Percentiles rank a stretch among this genome's conserved stretches.
phyloP scores from a whole-genome alignment of 495 filamentous ascomycete species.

The Podospora conica region DNA sequence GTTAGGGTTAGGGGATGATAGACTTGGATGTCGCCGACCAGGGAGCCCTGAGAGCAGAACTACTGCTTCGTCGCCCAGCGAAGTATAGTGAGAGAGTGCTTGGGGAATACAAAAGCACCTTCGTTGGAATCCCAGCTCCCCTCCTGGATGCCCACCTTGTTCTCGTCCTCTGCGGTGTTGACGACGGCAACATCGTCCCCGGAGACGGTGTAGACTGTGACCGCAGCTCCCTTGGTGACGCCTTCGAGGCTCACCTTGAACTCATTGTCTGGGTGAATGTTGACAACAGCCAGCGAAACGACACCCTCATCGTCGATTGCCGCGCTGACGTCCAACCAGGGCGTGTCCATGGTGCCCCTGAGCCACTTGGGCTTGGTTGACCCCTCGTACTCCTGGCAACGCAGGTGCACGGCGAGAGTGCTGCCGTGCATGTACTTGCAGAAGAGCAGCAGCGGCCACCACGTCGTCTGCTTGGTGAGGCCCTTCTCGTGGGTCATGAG shows the following conservation, averaged over 20 bases:
- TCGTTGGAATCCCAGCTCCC: slow-evolving; percentile 50
- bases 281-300: slow-evolving; percentile 62
- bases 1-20: too few relatives aligned
- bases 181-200: slow-evolving; percentile 48
- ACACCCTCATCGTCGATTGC: slow-evolving; percentile 54
- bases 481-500: slow-evolving; percentile 62
- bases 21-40: neutral
- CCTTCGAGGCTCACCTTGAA: slow-evolving; percentile 54
- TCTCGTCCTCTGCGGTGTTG: slow-evolving; percentile 51
- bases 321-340: slow-evolving; percentile 68
- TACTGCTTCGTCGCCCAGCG: slow-evolving; percentile 41
- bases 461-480: slow-evolving; percentile 66
- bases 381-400: slow-evolving; percentile 54
- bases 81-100: slow-evolving; percentile 60
- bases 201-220: slow-evolving; percentile 51
- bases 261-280: slow-evolving; percentile 54
- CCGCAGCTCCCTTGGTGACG: slow-evolving; percentile 35
- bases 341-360: slow-evolving; percentile 53
- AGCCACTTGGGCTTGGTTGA: slow-evolving; percentile 61
- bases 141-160: slow-evolving; percentile 56
- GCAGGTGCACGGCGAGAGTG: slow-evolving; percentile 57
- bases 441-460: slow-evolving; percentile 70
- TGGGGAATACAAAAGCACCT: slow-evolving; percentile 55
- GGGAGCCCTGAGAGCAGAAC: neutral
- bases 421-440: slow-evolving; percentile 68